Conservation (phyloP, 2,329 filamentous ascomycete species). For the Lasiodiplodia gonubiensis region DNA sequence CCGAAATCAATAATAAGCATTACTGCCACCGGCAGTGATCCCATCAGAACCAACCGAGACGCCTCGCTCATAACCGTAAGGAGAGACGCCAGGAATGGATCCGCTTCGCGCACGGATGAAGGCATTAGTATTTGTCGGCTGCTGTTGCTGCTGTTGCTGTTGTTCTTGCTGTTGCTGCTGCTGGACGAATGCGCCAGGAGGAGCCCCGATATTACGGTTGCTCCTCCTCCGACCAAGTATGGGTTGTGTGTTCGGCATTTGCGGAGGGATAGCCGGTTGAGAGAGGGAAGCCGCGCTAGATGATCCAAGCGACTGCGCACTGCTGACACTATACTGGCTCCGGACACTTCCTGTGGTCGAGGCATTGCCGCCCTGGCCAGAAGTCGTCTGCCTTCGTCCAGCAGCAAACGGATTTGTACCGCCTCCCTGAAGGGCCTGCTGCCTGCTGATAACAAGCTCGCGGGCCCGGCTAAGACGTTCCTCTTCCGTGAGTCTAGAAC, state of each 20-base stretch:
- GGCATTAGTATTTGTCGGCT: constrained; percentile 37
- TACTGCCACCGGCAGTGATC: constrained; percentile 38
- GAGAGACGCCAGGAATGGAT: constrained; percentile 38
- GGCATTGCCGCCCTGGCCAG: constrained; percentile 9
- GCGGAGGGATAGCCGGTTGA: constrained; percentile 35
- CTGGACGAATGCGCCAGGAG: constrained; percentile 34
- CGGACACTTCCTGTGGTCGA: background rate
- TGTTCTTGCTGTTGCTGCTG: background rate
- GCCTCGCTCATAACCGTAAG: constrained; percentile 37
- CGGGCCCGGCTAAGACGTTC: constrained; percentile 43
- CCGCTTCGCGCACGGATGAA: constrained; percentile 41
- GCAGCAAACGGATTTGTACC: constrained; percentile 46
- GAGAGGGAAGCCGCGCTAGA: constrained; percentile 40
- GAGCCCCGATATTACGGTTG: constrained; percentile 42
- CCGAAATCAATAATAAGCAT: constrained; percentile 25
- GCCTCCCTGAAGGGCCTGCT: constrained; percentile 39
- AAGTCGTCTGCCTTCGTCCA: constrained; percentile 37
- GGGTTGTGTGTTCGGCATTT: constrained; percentile 19
- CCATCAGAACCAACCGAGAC: constrained; percentile 33
- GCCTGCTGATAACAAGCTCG: constrained; percentile 45
- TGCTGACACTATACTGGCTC: constrained; percentile 35
- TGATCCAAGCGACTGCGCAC: constrained; percentile 30
- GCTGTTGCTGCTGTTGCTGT: constrained; percentile 23
- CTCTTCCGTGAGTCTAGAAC: constrained; percentile 40
- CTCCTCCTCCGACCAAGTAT: constrained; percentile 42